Conservation (phyloP, 208 protist genomes). For the Trypanosomatidae sp. region DNA sequence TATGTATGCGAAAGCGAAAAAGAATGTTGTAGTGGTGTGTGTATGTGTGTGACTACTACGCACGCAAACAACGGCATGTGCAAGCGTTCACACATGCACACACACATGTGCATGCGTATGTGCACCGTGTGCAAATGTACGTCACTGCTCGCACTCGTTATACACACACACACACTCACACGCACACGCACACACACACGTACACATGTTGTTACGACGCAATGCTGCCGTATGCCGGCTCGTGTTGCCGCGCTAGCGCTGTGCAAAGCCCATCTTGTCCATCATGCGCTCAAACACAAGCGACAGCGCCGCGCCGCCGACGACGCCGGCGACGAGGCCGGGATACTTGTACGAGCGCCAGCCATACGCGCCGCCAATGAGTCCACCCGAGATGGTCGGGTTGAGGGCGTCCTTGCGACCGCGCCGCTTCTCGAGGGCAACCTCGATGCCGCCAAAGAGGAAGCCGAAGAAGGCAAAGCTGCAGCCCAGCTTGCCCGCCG, state of each 20-base stretch:
- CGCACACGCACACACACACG: too few relatives aligned
- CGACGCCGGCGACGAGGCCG: constrained; percentile 44
- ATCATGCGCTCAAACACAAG: constrained; percentile 72
- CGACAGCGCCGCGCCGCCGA: constrained; percentile 55
- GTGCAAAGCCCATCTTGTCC: constrained; percentile 50
- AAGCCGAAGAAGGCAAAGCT: constrained; percentile 85
- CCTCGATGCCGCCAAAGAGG: constrained; percentile 80
- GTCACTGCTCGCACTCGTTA: too few relatives aligned
- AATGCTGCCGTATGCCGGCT: too few relatives aligned
- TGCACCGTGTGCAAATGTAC: too few relatives aligned
- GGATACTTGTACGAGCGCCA: constrained; percentile 72
- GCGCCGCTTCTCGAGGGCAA: constrained; percentile 85
- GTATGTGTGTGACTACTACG: too few relatives aligned
- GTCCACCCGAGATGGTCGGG: constrained; percentile 47
- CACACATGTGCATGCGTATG: too few relatives aligned
- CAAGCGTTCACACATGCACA: too few relatives aligned
- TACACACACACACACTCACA: too few relatives aligned
- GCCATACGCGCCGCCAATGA: constrained; percentile 68
- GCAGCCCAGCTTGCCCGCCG: constrained; percentile 31
- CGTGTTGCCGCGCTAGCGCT: constrained; percentile 30
- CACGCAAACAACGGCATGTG: too few relatives aligned
- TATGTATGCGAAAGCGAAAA: too few relatives aligned
- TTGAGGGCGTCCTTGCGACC: constrained; percentile 81
- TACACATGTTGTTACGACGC: too few relatives aligned
- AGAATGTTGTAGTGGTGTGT: too few relatives aligned